These are phyloP conservation scores for Ophiorrhiza pumila DNA, from an alignment of 257 asterid species.

Conservation along the genomic window DNA sequence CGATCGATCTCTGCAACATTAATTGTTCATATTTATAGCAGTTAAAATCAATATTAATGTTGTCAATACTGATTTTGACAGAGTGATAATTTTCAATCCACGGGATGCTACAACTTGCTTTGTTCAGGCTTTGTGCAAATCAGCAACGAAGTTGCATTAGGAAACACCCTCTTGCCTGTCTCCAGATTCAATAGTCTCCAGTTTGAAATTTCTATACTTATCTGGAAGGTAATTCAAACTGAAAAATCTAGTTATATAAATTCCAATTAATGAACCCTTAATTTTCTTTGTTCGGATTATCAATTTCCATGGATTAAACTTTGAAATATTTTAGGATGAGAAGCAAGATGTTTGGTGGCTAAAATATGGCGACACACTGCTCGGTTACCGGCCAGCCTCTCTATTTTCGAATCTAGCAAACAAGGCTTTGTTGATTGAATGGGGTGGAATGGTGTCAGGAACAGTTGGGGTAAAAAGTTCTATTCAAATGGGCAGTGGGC, in stretches of 20 bases:
- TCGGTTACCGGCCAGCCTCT: slow-evolving; percentile 25
- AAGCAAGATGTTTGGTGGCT: slow-evolving; percentile 18
- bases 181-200: slow-evolving; percentile 24
- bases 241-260: too few species aligned
- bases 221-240: slow-evolving; percentile 26
- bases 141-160: slow-evolving; percentile 21
- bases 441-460: slow-evolving; percentile 19
- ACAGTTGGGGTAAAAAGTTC: slow-evolving; percentile 13
- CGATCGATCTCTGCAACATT: too few species aligned
- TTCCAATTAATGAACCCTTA: too few species aligned
- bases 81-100: slow-evolving; percentile 28
- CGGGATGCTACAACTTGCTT: slow-evolving; percentile 38
- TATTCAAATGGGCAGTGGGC: slow-evolving; percentile 26
- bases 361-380: background rate
- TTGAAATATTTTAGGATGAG: slow-evolving; percentile 12
- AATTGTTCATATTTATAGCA: too few species aligned
- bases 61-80: too few species aligned
- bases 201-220: slow-evolving; percentile 21
- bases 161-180: slow-evolving; percentile 17
- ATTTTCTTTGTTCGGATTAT: too few species aligned
- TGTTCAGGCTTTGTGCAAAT: slow-evolving; percentile 37
- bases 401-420: slow-evolving; percentile 12
- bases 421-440: slow-evolving; percentile 15
- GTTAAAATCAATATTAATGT: too few species aligned
- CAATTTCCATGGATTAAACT: too few species aligned